These are phyloP conservation scores for Phaseolus coccineus DNA, from an alignment of 331 rosid genomes.

Conservation along the genomic window DNA sequence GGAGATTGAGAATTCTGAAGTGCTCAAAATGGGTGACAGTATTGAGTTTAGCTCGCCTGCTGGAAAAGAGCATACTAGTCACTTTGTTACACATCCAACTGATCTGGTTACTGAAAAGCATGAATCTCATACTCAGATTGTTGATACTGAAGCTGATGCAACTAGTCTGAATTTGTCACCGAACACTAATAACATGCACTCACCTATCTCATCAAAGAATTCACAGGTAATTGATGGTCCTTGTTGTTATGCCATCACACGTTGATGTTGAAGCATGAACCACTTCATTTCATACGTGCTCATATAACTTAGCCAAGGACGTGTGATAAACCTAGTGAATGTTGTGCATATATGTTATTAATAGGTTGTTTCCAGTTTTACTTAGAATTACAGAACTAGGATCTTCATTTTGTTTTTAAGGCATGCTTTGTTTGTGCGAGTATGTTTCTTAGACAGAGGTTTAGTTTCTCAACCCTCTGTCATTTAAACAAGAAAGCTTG, in stretches of 20 bases:
- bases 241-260: conserved; percentile 2
- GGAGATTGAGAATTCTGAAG: conserved; percentile 62
- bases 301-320: conserved; percentile 1
- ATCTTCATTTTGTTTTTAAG: conserved; percentile 6
- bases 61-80: conserved; percentile 51
- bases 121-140: conserved; percentile 47
- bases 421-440: not conserved
- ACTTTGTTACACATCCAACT: conserved; percentile 53
- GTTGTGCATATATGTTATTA: not conserved
- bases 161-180: conserved; percentile 47
- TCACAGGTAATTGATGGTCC: conserved; percentile 53
- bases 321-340: conserved; percentile 6
- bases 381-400: not conserved
- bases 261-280: conserved; percentile 20
- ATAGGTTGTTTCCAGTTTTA: conserved; percentile 16
- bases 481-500: conserved; percentile 30
- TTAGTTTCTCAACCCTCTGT: not conserved
- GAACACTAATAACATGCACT: conserved; percentile 49
- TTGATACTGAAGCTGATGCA: conserved; percentile 57
- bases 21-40: conserved; percentile 44
- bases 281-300: not conserved
- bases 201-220: conserved; percentile 64
- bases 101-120: conserved; percentile 55
- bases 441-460: conserved; percentile 18
- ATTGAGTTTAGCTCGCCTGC: conserved; percentile 54